phyloP scores from a whole-genome alignment of 2,329 filamentous ascomycete genomes.

The Fusarium abutilonis region DNA sequence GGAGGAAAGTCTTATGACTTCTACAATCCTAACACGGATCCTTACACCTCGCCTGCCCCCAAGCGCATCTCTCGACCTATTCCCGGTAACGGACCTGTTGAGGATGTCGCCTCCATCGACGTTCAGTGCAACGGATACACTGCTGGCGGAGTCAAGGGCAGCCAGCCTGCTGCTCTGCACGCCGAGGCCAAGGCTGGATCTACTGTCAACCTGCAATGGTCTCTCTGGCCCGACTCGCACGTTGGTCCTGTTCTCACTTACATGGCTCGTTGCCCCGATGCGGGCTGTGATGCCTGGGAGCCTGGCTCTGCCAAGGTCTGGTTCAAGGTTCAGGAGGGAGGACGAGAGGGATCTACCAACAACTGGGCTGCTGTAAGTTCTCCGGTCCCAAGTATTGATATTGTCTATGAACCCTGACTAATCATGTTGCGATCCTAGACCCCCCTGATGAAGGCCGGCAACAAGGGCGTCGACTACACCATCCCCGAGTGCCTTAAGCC shows the following conservation, averaged over 20 bases:
- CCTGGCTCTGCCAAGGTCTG: slow-evolving; percentile 61
- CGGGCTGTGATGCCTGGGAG: slow-evolving; percentile 60
- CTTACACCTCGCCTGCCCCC: slow-evolving; percentile 56
- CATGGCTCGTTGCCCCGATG: slow-evolving; percentile 66
- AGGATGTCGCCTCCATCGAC: slow-evolving; percentile 62
- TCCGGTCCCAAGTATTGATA: no score
- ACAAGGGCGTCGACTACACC: slow-evolving; percentile 59
- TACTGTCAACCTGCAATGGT: slow-evolving; percentile 65
- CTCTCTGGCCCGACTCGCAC: slow-evolving; percentile 60
- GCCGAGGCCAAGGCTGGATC: slow-evolving; percentile 64
- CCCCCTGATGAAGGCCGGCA: slow-evolving; percentile 57
- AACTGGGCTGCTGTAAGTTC: slow-evolving; percentile 56
- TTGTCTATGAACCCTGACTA: neutral
- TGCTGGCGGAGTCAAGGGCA: slow-evolving; percentile 59
- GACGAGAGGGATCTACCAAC: slow-evolving; percentile 60
- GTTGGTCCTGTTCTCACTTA: slow-evolving; percentile 67
- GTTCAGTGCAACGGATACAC: slow-evolving; percentile 66
- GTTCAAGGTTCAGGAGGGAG: slow-evolving; percentile 64
- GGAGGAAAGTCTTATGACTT: slow-evolving; percentile 49
- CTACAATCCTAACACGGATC: slow-evolving; percentile 55
- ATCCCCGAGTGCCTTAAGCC: slow-evolving; percentile 62
- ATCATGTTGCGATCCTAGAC: slow-evolving; percentile 41
- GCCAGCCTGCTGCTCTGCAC: slow-evolving; percentile 63
- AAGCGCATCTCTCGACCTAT: slow-evolving; percentile 66
- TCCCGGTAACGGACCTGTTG: slow-evolving; percentile 67